Evolutionary conservation across 768 basidiomycete species (phyloP), one percentile per base, ranked within the genome.

Genomic region (Tricholoma matsutake): DNA sequence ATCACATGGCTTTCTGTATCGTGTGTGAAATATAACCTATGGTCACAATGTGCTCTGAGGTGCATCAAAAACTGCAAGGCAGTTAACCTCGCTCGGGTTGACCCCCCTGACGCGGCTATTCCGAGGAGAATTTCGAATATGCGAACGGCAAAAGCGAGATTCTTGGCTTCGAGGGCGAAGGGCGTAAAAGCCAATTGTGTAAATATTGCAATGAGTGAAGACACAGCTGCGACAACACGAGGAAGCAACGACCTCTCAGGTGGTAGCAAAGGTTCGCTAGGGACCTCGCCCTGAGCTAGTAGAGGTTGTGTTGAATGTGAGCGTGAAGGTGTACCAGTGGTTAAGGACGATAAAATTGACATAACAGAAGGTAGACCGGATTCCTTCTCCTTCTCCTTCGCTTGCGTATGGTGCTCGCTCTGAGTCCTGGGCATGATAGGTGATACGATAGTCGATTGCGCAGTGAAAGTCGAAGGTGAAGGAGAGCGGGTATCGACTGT

Each of bases 51-150:
- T 0, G 91, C 94, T 58, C 96, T 82, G 18, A 98, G 78, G 13
- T 93, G 86, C 79, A 95, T 86, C 64, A 97, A 71, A 78, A 96
- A 97, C 69, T 94, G 92, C 18, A 98, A 77, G 4, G 89, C 80
- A 11, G 85, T 78, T 16, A 98, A 70, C 22, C 92, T 79, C 0
- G 89, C 88, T 41, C 83, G 78, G 0, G 84, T 66, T 8, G 85
- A 85, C 62, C 76, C 79, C 2, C 82, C 80, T 20, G 76, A 70
- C 0, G 73, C 67, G 4, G 82, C 68, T 13, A 89, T 71, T 18
- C 76, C 72, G 13, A 91, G 67, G 49, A 92, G 73, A 49, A 77
- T 75, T 0, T 72, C 62, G 71, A 83, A 91, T 14, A 92, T 71
- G 1, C 74, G 75, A 6, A 85, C 71, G 3, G 88, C 84, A 55